Base-by-base conservation (phyloP, 2,329 filamentous ascomycete species). In the Fusarium sp. region DNA sequence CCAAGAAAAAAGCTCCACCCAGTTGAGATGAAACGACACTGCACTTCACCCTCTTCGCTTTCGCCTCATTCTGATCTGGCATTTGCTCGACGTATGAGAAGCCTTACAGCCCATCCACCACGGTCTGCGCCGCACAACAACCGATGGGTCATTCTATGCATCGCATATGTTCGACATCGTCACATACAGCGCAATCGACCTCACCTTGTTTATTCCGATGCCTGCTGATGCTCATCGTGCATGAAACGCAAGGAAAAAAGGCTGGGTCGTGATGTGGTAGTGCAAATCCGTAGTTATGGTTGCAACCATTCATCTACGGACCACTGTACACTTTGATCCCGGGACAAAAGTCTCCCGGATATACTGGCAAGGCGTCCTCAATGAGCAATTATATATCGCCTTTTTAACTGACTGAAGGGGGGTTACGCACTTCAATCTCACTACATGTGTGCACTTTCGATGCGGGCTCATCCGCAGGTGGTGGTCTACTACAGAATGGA, bases 21-120 rank as follows among this genome's bases (percentile, higher is more conserved):
- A 42, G 11, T 26, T 28, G 14, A 65, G 13, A 53, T 46, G 53
- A 53, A 53, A 65, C 40, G 36, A 58, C 39, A n/a, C 28, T 28
- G 22, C 43, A 58, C 39, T 24, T 22, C 17, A 17, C 34, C 19
- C 53, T 38, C 26, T 58, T 52, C 65, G 53, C 47, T 54, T 62
- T 62, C 66, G 66, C 66, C 66, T 59, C 34, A 33, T 57, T 69
- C 50, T 66, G 39, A 47, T 46, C 39, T 47, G 38, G 49, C 34
- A 57, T 52, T 36, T 36, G 15, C 31, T 50, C 36, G 31, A 46
- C 65, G 65, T 69, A 67, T 69, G 11, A 14, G 36, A 60, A 21
- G 21, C n/a, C 43, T 36, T 19, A 10, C 17, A 44, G 22, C 45
- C 40, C 61, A 60, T 22, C 65, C 62, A 52, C 52, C 65, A 44